phyloP scores from a whole-genome alignment of 345 rosid species.

The Nephelium lappaceum region DNA sequence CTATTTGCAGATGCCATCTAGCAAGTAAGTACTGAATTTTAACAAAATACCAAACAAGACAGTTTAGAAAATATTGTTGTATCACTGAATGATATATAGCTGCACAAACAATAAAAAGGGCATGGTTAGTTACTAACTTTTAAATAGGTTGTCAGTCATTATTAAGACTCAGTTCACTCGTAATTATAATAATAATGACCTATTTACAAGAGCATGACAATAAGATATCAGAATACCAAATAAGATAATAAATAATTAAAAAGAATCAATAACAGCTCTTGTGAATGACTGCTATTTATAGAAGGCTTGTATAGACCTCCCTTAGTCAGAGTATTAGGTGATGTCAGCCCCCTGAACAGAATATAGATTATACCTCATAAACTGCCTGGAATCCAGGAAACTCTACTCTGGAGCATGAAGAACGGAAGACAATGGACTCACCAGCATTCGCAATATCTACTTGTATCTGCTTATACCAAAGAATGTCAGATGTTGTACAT shows the following conservation, averaged over 20 bases:
- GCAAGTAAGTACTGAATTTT: neutral
- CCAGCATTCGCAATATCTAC: constrained; percentile 63
- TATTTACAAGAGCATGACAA: neutral
- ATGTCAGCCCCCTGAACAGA: constrained; percentile 5
- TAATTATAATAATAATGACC: neutral
- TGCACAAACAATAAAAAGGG: neutral
- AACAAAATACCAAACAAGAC: neutral
- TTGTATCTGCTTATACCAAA: constrained; percentile 59
- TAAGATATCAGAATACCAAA: neutral
- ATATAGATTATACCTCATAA: constrained; percentile 61
- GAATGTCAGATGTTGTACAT: constrained; percentile 17
- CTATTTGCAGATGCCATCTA: neutral
- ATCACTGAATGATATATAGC: neutral
- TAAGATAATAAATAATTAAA: neutral
- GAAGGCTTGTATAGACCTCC: neutral
- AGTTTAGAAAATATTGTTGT: neutral
- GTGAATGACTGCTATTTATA: neutral
- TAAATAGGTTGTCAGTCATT: neutral
- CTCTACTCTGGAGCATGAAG: constrained; percentile 66
- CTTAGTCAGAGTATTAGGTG: neutral
- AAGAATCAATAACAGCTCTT: neutral
- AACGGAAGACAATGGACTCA: constrained; percentile 63
- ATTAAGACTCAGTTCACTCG: neutral
- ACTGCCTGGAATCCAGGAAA: constrained; percentile 88
- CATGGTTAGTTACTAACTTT: neutral